Base-by-base conservation (phyloP, 495 filamentous ascomycete species). In the Aspergillus heteromorphus region DNA sequence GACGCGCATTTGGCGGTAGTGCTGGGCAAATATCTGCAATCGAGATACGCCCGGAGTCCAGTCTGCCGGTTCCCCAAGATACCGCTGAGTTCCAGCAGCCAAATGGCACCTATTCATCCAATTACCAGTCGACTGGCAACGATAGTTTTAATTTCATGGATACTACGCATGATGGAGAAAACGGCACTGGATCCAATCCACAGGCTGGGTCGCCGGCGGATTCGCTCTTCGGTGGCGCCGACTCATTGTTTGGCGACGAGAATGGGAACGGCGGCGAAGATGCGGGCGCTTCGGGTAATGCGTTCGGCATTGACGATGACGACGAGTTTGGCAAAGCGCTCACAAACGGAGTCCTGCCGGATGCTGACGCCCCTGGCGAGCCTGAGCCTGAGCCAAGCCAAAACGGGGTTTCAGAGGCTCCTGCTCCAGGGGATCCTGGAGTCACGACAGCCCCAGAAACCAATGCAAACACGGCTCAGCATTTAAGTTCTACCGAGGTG, bases 1-100 rank as follows among this genome's bases (percentile, higher is more conserved):
- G 83, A 47, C 83, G 90, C 23, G 76, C 76, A 13, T 99, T 91
- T 61, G 80, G 83, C 38, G 83, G 87, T 19, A 87, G 79, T 58
- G 89, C 87, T 4, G 77, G 86, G 1, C 93, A 99, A 62, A 90
- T 99, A 49, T 92, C 88, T 11, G 80, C 90, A 10, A 82, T 99
- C 48, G 91, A 96, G 66, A 80, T 87, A 34, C 82, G 93, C 9
- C 91, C 93, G n/a, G 71, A 84, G 31, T 89, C 86, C 18, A 86
- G 77, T 51, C 68, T 89, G 1, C 82, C 88, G 2, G 79, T 96
- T 6, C 92, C 92, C 0, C 79, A 80, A 50, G 85, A 88, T 59
- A 85, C 86, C 6, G 76, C 79, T 36, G 82, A 87, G 18, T 56
- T 74, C 8, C 69, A 73, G 6, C 63, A 78, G 7, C 64, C 74